phyloP scores from a whole-genome alignment of 345 rosid genomes.

The Rhizophora mangle region DNA sequence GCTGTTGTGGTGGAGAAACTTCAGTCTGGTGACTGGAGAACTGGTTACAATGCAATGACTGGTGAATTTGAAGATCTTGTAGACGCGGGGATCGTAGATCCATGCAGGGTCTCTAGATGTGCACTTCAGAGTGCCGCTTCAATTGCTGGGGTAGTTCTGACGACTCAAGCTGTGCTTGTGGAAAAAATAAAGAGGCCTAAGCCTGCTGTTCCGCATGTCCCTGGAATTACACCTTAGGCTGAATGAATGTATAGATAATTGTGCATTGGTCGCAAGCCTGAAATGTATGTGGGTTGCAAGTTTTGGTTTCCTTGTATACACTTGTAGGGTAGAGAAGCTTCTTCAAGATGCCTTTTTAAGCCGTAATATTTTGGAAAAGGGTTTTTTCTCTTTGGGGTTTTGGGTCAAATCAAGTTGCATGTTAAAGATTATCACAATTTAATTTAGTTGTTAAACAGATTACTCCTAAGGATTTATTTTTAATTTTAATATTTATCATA shows the following conservation, averaged over 20 bases:
- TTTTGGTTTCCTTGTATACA: neutral
- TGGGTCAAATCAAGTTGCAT: too few species aligned
- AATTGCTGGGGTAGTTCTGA: slow-evolving; percentile 67
- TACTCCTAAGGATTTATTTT: too few species aligned
- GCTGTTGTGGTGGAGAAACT: slow-evolving; percentile 70
- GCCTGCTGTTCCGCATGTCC: slow-evolving; percentile 60
- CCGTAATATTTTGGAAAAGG: too few species aligned
- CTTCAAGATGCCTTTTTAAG: too few species aligned
- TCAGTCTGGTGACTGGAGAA: slow-evolving; percentile 50
- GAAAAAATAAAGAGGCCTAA: slow-evolving; percentile 60
- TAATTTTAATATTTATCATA: too few species aligned
- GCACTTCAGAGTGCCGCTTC: slow-evolving; percentile 84
- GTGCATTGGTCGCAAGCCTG: neutral
- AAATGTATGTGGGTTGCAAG: too few species aligned
- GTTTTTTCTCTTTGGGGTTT: too few species aligned
- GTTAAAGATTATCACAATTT: too few species aligned
- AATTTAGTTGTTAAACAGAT: too few species aligned
- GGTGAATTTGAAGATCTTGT: slow-evolving; percentile 72
- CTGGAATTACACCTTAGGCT: slow-evolving; percentile 58
- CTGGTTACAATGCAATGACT: slow-evolving; percentile 79
- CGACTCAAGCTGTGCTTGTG: slow-evolving; percentile 79
- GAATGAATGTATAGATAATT: neutral
- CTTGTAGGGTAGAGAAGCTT: neutral
- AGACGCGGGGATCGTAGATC: slow-evolving; percentile 62
- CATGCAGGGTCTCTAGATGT: slow-evolving; percentile 71